A percentile compares a stretch with the other conserved stretches of the same genome.
These are phyloP conservation scores for Talaromyces sp. DNA, from an alignment of 2,329 filamentous ascomycete genomes.

Conservation along the genomic window DNA sequence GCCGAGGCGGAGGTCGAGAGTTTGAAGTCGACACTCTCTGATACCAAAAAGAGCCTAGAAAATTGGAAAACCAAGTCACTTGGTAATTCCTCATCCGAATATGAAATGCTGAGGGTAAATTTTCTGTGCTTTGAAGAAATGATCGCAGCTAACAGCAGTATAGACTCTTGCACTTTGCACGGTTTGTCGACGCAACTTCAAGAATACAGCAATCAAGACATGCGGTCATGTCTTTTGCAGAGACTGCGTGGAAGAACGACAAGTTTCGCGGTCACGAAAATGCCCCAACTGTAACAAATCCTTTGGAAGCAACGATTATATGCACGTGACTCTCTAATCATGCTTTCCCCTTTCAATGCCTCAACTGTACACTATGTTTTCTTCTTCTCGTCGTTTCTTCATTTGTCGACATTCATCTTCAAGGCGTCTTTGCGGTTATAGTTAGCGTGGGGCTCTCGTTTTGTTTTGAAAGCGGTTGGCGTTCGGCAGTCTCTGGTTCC, in stretches of 20 bases:
- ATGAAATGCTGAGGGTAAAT: constrained; percentile 83
- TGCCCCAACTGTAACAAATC: constrained; percentile 91
- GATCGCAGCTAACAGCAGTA: background rate
- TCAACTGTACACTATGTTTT: constrained; percentile 31
- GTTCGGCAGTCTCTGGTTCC: constrained; percentile 13
- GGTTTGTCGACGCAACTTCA: constrained; percentile 89
- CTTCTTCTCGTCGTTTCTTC: constrained; percentile 21
- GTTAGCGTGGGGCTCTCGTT: constrained; percentile 16
- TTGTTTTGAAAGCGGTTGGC: constrained; percentile 16
- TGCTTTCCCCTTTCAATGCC: constrained; percentile 27
- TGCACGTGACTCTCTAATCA: constrained; percentile 57
- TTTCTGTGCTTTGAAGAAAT: background rate
- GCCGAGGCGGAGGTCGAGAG: constrained; percentile 73
- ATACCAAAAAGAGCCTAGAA: constrained; percentile 78
- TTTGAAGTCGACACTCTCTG: constrained; percentile 72
- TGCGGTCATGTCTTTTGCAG: constrained; percentile 96
- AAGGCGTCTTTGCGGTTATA: constrained; percentile 14
- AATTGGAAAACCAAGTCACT: constrained; percentile 79
- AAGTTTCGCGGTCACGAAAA: constrained; percentile 87
- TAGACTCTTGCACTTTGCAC: constrained; percentile 81
- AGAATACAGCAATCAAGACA: constrained; percentile 88
- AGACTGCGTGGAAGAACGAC: constrained; percentile 82
- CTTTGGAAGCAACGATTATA: constrained; percentile 87
- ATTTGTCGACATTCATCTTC: constrained; percentile 12
- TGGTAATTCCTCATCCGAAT: constrained; percentile 77